Evolutionary conservation across 768 basidiomycete species (phyloP), one percentile per base, ranked within the genome.

Genomic region (Tricholoma saponaceum): DNA sequence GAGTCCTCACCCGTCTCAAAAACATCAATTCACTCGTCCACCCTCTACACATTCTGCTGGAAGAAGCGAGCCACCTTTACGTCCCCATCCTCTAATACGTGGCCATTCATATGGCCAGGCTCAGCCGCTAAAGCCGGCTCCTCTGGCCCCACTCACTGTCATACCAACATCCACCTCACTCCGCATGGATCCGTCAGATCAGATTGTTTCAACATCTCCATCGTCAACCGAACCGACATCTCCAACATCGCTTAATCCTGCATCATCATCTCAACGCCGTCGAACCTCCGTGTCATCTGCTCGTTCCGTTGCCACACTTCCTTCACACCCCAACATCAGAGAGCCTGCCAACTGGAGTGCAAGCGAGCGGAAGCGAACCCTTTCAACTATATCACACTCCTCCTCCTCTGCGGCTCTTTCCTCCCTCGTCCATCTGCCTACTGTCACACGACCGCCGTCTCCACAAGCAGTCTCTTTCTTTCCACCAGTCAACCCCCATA

Each of bases 11-110:
- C 59, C 67, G 22, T 59, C 69, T 18, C 56, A 69, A 57, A 81
- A 75, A 57, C 82, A 76, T 39, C 67, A 74, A 35, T 64, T 71
- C 59, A 80, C 83, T 5, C 82, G 88, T 16, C 85, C 87, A 7
- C 78, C 85, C 9, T 89, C 88, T 4, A 81, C 71, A 30, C 82
- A 87, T 64, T 88, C 87, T 14, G 67, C 79, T n/a, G 47, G 32
- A 16, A 32, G 64, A 49, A 51, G 39, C 46, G 64, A 66, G n/a
- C 65, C 64, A 30, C 60, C 67, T 47, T 73, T 87, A 51, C 85
- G 86, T 14, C 88, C 87, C 0, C 90, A 91, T 66, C 90, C 89
- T 6, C 78, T 91, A 52, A 90, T 91, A 61, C 85, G 89, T 55
- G 88, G 87, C 8, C 79, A 85, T 60, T 89, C 89, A 0, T 83